These are phyloP conservation scores for Stylosanthes scabra DNA, from an alignment of 331 rosid genomes.

Conservation along the genomic window DNA sequence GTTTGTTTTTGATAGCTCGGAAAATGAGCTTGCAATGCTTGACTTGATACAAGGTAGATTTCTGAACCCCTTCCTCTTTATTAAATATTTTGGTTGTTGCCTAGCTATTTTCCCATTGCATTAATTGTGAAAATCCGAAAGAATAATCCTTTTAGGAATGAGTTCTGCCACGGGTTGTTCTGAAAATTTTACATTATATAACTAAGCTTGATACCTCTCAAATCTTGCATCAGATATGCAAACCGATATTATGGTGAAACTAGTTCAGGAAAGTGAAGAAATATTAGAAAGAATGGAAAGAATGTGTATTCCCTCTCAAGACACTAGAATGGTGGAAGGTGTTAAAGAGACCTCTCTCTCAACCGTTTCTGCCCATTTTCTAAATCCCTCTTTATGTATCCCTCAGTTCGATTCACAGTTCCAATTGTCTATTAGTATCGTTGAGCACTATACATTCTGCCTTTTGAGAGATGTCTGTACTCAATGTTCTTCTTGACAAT, in stretches of 20 bases:
- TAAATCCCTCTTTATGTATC: too few species aligned
- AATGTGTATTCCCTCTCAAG: too few species aligned
- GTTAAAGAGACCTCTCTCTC: too few species aligned
- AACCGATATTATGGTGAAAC: neutral
- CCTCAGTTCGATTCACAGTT: too few species aligned
- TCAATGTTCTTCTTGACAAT: neutral
- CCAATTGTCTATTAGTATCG: too few species aligned
- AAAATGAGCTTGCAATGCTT: slow-evolving; percentile 98
- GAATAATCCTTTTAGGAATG: neutral
- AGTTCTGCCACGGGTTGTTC: neutral
- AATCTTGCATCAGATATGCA: too few species aligned
- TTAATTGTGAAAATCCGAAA: slow-evolving; percentile 16
- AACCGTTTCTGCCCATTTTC: too few species aligned
- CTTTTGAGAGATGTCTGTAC: neutral
- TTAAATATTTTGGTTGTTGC: slow-evolving; percentile 3
- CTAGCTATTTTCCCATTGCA: neutral
- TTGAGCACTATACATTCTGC: too few species aligned
- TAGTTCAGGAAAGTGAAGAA: neutral
- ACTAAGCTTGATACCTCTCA: too few species aligned
- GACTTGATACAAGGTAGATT: slow-evolving; percentile 92
- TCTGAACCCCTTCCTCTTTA: neutral
- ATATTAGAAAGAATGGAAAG: too few species aligned
- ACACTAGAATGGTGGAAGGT: too few species aligned
- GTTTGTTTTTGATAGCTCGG: slow-evolving; percentile 87
- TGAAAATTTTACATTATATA: neutral